phyloP scores from a whole-genome alignment of 768 basidiomycete species.

The Ramaria rubella region DNA sequence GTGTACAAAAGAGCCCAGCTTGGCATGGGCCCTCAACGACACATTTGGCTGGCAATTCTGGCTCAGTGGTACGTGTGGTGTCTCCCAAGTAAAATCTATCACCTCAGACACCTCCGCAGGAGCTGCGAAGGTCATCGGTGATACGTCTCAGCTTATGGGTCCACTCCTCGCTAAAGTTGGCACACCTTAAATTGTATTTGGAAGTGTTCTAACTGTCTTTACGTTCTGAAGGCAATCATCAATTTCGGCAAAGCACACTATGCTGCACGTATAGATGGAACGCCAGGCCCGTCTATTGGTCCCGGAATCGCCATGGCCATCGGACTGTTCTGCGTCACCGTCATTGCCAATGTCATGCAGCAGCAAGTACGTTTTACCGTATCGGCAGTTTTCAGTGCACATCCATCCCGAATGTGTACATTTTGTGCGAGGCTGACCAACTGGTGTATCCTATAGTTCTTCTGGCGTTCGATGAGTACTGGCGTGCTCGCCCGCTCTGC shows the following conservation, averaged over 20 bases:
- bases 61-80: conserved; percentile 54
- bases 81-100: conserved; percentile 22
- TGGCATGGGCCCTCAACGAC: conserved; percentile 57
- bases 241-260: conserved; percentile 48
- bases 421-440: background rate
- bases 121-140: conserved; percentile 45
- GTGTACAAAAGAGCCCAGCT: conserved; percentile 43
- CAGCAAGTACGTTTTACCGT: conserved; percentile 55
- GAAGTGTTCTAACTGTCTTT: background rate
- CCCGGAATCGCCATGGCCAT: conserved; percentile 54
- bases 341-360: conserved; percentile 48
- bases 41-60: conserved; percentile 54
- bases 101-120: background rate
- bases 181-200: background rate
- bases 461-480: conserved; percentile 61
- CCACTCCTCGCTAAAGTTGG: conserved; percentile 53
- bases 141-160: conserved; percentile 55
- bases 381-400: conserved; percentile 16
- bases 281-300: conserved; percentile 35
- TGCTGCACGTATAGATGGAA: conserved; percentile 32
- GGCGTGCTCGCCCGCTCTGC: conserved; percentile 62
- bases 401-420: conserved; percentile 17
- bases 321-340: conserved; percentile 43
- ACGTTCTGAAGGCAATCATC: conserved; percentile 43
- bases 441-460: no score